Evolutionary conservation across 2,329 filamentous ascomycete species (phyloP), one percentile per base, ranked within the genome.

Genomic region (Diaporthe sp.): DNA sequence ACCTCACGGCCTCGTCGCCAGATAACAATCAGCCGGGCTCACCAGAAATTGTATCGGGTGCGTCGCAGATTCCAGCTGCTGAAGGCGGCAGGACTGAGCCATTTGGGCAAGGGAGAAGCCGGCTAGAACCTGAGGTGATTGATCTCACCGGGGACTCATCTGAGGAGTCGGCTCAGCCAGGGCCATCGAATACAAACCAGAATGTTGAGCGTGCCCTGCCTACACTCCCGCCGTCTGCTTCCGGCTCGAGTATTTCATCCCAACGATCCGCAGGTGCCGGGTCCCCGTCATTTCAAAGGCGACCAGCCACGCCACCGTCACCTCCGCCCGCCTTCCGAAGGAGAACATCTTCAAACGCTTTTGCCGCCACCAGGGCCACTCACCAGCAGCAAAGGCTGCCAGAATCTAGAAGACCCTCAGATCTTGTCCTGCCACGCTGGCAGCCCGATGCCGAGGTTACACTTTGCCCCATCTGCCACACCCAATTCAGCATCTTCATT

Each of bases 361-460:
- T 58, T 52, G 68, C 54, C 2, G 30, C 54, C 19, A 57, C 58
- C 3, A 71, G 66, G 60, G 60, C 47, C 15, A 40, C 8, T 60
- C 47, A 40, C 22, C 68, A 40, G 55, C 64, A 72, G n/a, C 67
- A 67, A 15, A 74, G 74, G 38, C 54, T 64, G 15, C 66, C 61
- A 12, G 55, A 66, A 30, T 38, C 68, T 55, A 68, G 76, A 25
- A 71, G 76, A 52, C 74, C 77, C 10, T 77, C 81, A 78, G 86
- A 89, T 28, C 85, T 93, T 76, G 84, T 89, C 25, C 84, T 95
- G 54, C 95, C 96, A 1, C 88, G 88, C 74, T 98, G 96, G 96
- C 96, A 98, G 84, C 94, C 95, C 5, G 96, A 98, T 83, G 87
- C 89, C 5, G 95, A 97, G 78, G 95, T 94, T 15, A 91, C 92